Evolutionary conservation across 768 basidiomycete species (phyloP).

Genomic region (Leccinum subtestaceum): DNA sequence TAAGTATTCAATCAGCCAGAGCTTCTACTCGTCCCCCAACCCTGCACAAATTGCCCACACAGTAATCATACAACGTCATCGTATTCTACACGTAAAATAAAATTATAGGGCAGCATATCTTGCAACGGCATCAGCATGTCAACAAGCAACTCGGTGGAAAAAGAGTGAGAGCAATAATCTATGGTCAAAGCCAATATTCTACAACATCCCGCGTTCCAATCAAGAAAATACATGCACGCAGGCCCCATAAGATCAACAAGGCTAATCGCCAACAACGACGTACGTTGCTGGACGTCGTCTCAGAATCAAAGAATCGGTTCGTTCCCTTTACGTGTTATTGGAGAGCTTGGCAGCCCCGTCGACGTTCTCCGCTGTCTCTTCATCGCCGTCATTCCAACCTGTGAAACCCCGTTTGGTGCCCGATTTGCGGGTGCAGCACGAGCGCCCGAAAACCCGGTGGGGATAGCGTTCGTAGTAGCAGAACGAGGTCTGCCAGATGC

Average conservation of each 20-base stretch:
- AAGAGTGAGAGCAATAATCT: slow-evolving; percentile 33
- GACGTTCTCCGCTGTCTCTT: slow-evolving; percentile 84
- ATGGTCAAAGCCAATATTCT: slow-evolving; percentile 26
- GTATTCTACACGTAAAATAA: slow-evolving; percentile 34
- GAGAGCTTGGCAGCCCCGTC: slow-evolving; percentile 45
- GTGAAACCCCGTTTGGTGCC: slow-evolving; percentile 19
- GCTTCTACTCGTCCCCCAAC: slow-evolving; percentile 9
- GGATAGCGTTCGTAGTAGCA: slow-evolving; percentile 57
- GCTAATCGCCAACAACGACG: slow-evolving; percentile 13
- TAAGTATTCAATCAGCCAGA: background rate
- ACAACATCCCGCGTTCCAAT: slow-evolving; percentile 31
- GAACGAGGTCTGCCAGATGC: slow-evolving; percentile 72
- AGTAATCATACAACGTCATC: slow-evolving; percentile 19
- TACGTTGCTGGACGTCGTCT: background rate
- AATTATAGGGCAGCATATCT: slow-evolving; percentile 31
- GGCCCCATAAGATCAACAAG: slow-evolving; percentile 14
- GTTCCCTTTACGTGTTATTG: slow-evolving; percentile 31
- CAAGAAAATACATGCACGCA: slow-evolving; percentile 34
- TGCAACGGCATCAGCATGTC: slow-evolving; percentile 21
- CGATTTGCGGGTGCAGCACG: slow-evolving; percentile 37
- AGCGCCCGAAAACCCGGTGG: slow-evolving; percentile 44
- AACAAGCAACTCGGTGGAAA: slow-evolving; percentile 9
- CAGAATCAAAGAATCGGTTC: slow-evolving; percentile 19
- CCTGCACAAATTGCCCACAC: slow-evolving; percentile 24
- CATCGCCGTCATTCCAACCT: slow-evolving; percentile 42